Evolutionary conservation across 805 yeast genomes (phyloP), one percentile per base, ranked within the genome.

Genomic region (Pichia phayaonensis): DNA sequence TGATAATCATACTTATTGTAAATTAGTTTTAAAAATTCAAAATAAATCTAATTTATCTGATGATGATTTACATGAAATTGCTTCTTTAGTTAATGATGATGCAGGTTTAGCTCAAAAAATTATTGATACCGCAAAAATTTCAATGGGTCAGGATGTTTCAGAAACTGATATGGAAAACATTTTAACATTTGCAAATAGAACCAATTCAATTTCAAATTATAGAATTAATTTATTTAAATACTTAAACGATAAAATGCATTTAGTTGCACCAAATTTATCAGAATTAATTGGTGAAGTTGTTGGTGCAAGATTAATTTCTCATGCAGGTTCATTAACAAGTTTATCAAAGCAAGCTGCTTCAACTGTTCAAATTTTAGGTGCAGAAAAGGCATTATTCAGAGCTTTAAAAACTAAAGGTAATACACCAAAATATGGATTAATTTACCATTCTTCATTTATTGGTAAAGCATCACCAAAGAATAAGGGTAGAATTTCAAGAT

Each of bases 401-500:
- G 97, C 97, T 56, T 80, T 90, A 70, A 90, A 90, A 77, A 90
- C 97, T 57, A 90, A 90, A 74, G 96, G 95, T 69, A 88, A 90
- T 74, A 90, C 97, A 60, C 97, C 97, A 60, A 90, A 90, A 70
- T 90, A 90, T 71, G 97, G 97, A 65, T 80, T 90, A 67, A 88
- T 90, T 64, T 90, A 90, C 77, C 96, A 90, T 74, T 87, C 97
- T 44, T 86, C 95, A 31, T 89, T 89, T 71, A 89, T 90, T 63
- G 96, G 96, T 61, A 85, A 81, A 71, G 99, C 99, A 54, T 76
- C 90, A 56, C 84, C 95, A 59, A 94, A 94, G 77, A 94, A 94
- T 78, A 94, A 94, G 83, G 99, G 99, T 72, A 86, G 98, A 80
- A 94, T 94, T 61, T 92, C 99, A 46, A 86, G 99, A 75, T 94